A percentile compares a stretch with the other conserved stretches of the same genome.
Conservation (phyloP, 2,329 filamentous ascomycete species). For the Purpureocillium lavendulum region DNA sequence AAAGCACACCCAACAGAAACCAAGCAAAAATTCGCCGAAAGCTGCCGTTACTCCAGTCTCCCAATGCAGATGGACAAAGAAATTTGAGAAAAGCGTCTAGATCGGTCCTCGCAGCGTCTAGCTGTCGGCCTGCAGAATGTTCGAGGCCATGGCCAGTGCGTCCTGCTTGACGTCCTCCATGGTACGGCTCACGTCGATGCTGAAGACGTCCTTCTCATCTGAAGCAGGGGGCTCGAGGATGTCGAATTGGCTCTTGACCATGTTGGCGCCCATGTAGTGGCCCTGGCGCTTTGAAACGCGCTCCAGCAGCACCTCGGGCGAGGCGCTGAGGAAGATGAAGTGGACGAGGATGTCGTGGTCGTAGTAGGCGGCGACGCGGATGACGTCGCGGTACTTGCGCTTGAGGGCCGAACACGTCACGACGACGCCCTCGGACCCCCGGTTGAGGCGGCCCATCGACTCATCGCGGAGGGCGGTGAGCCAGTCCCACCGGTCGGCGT, state of each 20-base stretch:
- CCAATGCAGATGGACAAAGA: no score
- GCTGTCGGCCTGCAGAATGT: conserved; percentile 32
- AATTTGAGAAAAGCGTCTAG: no score
- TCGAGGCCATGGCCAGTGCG: conserved; percentile 48
- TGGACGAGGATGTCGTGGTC: conserved; percentile 68
- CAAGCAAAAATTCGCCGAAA: no score
- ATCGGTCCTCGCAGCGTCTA: not conserved
- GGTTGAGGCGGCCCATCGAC: conserved; percentile 46
- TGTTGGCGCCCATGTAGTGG: conserved; percentile 93
- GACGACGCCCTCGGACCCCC: conserved; percentile 66
- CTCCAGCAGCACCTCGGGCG: conserved; percentile 64
- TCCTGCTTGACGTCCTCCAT: conserved; percentile 52
- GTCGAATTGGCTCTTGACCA: conserved; percentile 89
- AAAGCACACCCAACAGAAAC: no score
- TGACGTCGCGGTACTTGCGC: conserved; percentile 92
- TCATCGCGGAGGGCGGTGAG: conserved; percentile 69
- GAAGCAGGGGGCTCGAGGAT: conserved; percentile 72
- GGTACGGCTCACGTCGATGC: conserved; percentile 56
- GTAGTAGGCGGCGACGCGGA: conserved; percentile 72
- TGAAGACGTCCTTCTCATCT: conserved; percentile 65
- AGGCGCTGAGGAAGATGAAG: conserved; percentile 83
- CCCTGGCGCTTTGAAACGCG: conserved; percentile 67
- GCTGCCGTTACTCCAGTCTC: no score
- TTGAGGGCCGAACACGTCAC: conserved; percentile 95
- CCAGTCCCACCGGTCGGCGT: conserved; percentile 97